Base-by-base conservation (phyloP, 257 asterid genomes). In the Ehretia macrophylla region DNA sequence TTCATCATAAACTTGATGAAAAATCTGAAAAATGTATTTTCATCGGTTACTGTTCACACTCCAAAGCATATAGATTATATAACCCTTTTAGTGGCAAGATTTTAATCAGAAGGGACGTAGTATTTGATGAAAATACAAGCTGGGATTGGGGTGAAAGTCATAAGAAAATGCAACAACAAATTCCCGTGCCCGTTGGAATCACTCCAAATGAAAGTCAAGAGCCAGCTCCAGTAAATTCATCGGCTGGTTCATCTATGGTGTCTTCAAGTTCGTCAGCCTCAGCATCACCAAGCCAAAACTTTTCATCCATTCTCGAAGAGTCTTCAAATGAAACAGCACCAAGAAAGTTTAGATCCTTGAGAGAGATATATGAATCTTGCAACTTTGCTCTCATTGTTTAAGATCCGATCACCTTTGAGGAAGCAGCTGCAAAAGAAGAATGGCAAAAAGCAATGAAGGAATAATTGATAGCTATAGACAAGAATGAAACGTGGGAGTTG, bases 31-130 rank as follows among this genome's bases (percentile, higher is more conserved):
- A 38, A 42, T 14, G 8, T 13, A 35, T 65, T 20, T 47, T 48
- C 38, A 5, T 65, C 35, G 64, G 64, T 0, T 63, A 47, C 20
- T 11, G 59, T 1, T 8, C 17, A 0, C n/a, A 51, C 17, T 38
- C 66, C 12, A 58, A 58, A 51, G 71, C 71, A 22, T 58, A 66
- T 23, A 38, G 14, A 4, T 14, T 50, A 21, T 65, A 65, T 19
- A 12, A 49, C 32, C 56, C 47, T 44, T 0, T 46, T 0, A 22
- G 51, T 45, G 38, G 55, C 16, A 64, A 54, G 17, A 8, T 64
- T 4, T 8, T 22, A 11, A 65, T 56, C 0, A 18, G 27, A 6
- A 52, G 14, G n/a, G 39, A 63, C 37, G 67, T 63, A 3, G 23
- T 13, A 0, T 59, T 59, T 16, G 1, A 61, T 49, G 58, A 61